Conservation (phyloP, 345 rosid species). For the Xanthoceras sorbifolium region DNA sequence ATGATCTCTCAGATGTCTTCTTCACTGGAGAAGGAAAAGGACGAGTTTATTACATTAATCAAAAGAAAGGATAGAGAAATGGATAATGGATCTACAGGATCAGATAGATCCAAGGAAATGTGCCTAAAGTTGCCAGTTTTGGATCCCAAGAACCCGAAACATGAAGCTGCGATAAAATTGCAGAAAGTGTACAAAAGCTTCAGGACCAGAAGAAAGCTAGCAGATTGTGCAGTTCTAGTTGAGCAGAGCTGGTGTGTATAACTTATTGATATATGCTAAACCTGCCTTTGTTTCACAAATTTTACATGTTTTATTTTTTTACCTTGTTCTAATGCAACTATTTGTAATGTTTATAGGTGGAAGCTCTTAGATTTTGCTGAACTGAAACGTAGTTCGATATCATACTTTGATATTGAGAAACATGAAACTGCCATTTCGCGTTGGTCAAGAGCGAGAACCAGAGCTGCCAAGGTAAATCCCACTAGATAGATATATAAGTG, state of each 20-base stretch:
- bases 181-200: slow-evolving; percentile 96
- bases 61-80: slow-evolving; percentile 10
- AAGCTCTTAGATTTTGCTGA: slow-evolving; percentile 87
- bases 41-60: slow-evolving; percentile 5
- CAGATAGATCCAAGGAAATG: slow-evolving; percentile 15
- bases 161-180: slow-evolving; percentile 79
- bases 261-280: slow-evolving; percentile 2
- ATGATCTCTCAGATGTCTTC: slow-evolving; percentile 45
- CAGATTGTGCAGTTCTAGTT: slow-evolving; percentile 90
- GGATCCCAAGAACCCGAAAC: slow-evolving; percentile 61
- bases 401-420: slow-evolving; percentile 87
- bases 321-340: slow-evolving; percentile 26
- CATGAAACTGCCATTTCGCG: slow-evolving; percentile 93
- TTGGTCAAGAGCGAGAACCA: slow-evolving; percentile 94
- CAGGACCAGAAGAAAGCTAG: slow-evolving; percentile 89
- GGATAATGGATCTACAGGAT: slow-evolving; percentile 19
- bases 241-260: slow-evolving; percentile 81
- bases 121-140: slow-evolving; percentile 33
- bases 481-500: background rate
- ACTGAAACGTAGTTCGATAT: slow-evolving; percentile 81
- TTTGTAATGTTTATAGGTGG: slow-evolving; percentile 57
- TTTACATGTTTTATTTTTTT: slow-evolving; percentile 4
- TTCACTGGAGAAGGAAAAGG: slow-evolving; percentile 23
- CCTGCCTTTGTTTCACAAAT: background rate
- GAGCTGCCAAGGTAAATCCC: slow-evolving; percentile 70